Base-by-base conservation (phyloP, 2,329 filamentous ascomycete genomes). In the Aspergillus transmontanensis region DNA sequence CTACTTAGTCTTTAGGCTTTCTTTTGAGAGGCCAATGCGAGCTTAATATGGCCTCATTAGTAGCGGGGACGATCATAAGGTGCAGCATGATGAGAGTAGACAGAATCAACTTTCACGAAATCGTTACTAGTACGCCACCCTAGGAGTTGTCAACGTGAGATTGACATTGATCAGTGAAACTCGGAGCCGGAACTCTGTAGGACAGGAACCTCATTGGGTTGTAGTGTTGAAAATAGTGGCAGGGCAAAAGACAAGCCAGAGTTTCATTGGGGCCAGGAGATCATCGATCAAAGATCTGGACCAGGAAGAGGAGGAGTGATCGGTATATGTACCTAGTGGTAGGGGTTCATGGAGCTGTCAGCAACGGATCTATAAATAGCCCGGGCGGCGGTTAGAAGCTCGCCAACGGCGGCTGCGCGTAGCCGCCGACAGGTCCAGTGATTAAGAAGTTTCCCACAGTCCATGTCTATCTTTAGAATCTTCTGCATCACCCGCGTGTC, bases 381-480 rank as follows among this genome's bases (percentile, higher is more conserved):
- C 34, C 50, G 21, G 45, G 11, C 34, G 50, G 61, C 64, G 61
- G 58, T 58, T 63, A 61, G 54, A 45, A n/a, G 39, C 36, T 59
- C 48, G 58, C 32, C 56, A 63, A 63, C 58, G 61, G 60, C 64
- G 64, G 64, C 43, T 57, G 60, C 28, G 36, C 56, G 32, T 63
- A 57, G 54, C 58, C 61, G 64, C 59, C 53, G 51, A 55, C 51
- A 55, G 51, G 51, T 36, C 34, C 32, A 55, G 34, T 55, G 51
- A 36, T 55, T 55, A 21, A 55, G 51, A 55, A 55, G 51, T 57
- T 58, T 59, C 60, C 56, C 60, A 58, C 60, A 58, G 45, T 56
- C 36, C 43, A 46, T 57, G 62, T 69, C 71, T 74, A 74, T 75
- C 69, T 73, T 76, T 71, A 75, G 73, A 69, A 74, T 73, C 67